These are phyloP conservation scores for Syzygium syzygioides DNA, from an alignment of 441 rosid species.

Conservation along the genomic window DNA sequence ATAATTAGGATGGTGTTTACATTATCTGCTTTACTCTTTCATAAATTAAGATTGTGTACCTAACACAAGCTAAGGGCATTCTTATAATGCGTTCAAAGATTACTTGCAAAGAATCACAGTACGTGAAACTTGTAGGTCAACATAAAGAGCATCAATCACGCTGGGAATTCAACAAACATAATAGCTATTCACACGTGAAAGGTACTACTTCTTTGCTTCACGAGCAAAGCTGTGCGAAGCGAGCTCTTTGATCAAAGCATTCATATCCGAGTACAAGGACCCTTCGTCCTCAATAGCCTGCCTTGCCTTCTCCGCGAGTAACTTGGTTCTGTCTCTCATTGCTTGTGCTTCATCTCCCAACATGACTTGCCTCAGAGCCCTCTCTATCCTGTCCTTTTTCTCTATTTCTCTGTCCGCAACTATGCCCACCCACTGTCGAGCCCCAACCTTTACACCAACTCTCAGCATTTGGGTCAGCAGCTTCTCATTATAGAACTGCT, in stretches of 20 bases:
- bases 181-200: not conserved
- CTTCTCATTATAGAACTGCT: slow-evolving; percentile 14
- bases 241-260: not conserved
- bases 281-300: slow-evolving; percentile 4
- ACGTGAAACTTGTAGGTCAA: not conserved
- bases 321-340: not conserved
- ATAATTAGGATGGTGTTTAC: not conserved
- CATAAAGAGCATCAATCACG: not conserved
- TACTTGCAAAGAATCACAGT: not conserved
- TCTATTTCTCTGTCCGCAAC: not conserved
- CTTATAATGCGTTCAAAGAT: not conserved
- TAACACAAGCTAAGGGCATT: not conserved
- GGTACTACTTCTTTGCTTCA: not conserved
- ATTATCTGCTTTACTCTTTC: not conserved
- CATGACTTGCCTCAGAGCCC: not conserved
- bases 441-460: not conserved
- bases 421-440: not conserved
- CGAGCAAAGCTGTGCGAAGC: not conserved
- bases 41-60: not conserved
- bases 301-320: not conserved
- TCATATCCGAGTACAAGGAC: not conserved
- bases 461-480: slow-evolving; percentile 1
- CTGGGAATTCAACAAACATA: not conserved
- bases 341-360: not conserved
- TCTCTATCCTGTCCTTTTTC: not conserved